Percentiles rank a stretch among this genome's conserved stretches.
phyloP scores from a whole-genome alignment of 2,329 filamentous ascomycete genomes.

The Fusarium devonianum region DNA sequence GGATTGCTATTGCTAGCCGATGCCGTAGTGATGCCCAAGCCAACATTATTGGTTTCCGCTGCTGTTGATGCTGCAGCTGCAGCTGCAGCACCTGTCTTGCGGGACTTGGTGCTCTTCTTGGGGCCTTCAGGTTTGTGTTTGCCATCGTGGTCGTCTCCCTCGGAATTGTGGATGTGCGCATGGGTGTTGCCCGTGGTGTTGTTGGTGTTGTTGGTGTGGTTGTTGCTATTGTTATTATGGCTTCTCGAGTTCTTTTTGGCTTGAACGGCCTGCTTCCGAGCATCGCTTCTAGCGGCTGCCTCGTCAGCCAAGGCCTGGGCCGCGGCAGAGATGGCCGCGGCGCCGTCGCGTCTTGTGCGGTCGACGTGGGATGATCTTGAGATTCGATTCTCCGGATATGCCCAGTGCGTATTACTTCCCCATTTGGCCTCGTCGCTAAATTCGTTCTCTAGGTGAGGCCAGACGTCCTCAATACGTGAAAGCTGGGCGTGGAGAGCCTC shows the following conservation, averaged over 20 bases:
- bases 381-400: slow-evolving; percentile 85
- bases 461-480: slow-evolving; percentile 83
- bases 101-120: slow-evolving; percentile 74
- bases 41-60: slow-evolving; percentile 61
- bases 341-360: slow-evolving; percentile 78
- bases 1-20: slow-evolving; percentile 61
- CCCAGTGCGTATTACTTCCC: slow-evolving; percentile 93
- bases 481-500: slow-evolving; percentile 88
- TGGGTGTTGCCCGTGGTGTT: slow-evolving; percentile 51
- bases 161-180: slow-evolving; percentile 66
- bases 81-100: no score
- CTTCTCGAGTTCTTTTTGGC: slow-evolving; percentile 76
- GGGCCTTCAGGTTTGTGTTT: slow-evolving; percentile 55
- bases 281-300: slow-evolving; percentile 82
- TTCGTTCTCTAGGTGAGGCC: slow-evolving; percentile 84
- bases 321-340: slow-evolving; percentile 77
- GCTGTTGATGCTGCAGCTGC: no score
- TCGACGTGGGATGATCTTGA: slow-evolving; percentile 71
- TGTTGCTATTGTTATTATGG: slow-evolving; percentile 48
- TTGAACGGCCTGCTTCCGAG: slow-evolving; percentile 80
- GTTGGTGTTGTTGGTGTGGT: slow-evolving; percentile 10
- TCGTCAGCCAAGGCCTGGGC: slow-evolving; percentile 82
- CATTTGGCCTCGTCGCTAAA: slow-evolving; percentile 94
- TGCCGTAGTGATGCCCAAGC: slow-evolving; percentile 71
- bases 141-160: slow-evolving; percentile 74